phyloP scores from a whole-genome alignment of 768 basidiomycete genomes.

The Gloeophyllum trabeum region DNA sequence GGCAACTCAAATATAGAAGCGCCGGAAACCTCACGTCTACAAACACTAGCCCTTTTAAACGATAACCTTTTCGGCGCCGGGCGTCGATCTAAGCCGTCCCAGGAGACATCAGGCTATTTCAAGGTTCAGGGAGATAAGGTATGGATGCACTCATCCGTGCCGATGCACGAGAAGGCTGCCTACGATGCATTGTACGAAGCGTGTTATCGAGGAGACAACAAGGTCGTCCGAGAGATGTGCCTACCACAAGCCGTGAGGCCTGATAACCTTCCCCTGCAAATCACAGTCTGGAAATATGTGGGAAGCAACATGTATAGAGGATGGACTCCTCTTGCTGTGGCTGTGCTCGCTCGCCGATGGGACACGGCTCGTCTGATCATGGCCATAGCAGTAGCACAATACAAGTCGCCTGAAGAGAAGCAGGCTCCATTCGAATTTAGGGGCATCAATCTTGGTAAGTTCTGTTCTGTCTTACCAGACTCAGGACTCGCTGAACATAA shows the following conservation, averaged over 20 bases:
- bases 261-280: slow-evolving; percentile 25
- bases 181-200: slow-evolving; percentile 52
- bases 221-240: slow-evolving; percentile 39
- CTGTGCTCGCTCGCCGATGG: slow-evolving; percentile 39
- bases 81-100: too few species aligned
- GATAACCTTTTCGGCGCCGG: too few species aligned
- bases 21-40: too few species aligned
- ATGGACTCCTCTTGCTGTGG: slow-evolving; percentile 37
- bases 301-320: slow-evolving; percentile 19
- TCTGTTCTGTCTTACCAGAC: not conserved
- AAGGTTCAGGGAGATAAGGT: too few species aligned
- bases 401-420: slow-evolving; percentile 24
- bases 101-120: too few species aligned
- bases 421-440: slow-evolving; percentile 21
- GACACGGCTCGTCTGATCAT: slow-evolving; percentile 47
- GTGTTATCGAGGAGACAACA: slow-evolving; percentile 39
- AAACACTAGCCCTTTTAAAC: too few species aligned
- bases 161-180: slow-evolving; percentile 19
- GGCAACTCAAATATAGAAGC: too few species aligned
- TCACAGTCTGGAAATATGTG: slow-evolving; percentile 24
- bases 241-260: slow-evolving; percentile 25
- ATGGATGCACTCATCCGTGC: slow-evolving; percentile 11
- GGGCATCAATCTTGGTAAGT: slow-evolving; percentile 23
- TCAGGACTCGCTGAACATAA: too few species aligned
- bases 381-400: slow-evolving; percentile 44